phyloP scores from a whole-genome alignment of 108 stramenopile genomes.

The Chaetoceros muelleri region DNA sequence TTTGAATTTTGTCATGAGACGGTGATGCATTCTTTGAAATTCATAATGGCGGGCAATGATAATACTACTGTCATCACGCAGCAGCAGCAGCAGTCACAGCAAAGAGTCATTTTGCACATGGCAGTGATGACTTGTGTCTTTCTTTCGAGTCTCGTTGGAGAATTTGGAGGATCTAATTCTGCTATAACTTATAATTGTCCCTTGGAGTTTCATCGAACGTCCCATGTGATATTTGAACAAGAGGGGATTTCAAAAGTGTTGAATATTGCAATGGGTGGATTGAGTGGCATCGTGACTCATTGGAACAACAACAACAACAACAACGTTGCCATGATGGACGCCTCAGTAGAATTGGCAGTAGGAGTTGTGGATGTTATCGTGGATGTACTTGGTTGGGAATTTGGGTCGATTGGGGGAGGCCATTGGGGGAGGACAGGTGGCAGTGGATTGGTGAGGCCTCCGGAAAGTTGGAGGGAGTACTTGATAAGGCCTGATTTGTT shows the following conservation, averaged over 20 bases:
- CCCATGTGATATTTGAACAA: constrained; percentile 46
- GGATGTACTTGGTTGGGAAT: constrained; percentile 70
- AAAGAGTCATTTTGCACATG: no score
- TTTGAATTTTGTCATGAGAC: neutral
- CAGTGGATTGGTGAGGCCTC: constrained; percentile 38
- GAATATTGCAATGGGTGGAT: no score
- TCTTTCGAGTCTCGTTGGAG: constrained; percentile 42
- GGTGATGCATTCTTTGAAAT: neutral
- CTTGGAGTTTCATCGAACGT: constrained; percentile 58
- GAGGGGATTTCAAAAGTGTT: no score
- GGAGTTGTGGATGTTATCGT: constrained; percentile 37
- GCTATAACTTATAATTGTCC: constrained; percentile 52
- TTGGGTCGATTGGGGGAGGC: constrained; percentile 36
- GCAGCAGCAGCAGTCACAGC: no score
- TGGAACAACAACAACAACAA: constrained; percentile 12
- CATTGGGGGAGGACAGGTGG: constrained; percentile 33
- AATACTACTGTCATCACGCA: no score
- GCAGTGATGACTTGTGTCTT: constrained; percentile 27
- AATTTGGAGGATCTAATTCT: constrained; percentile 59
- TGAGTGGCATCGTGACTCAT: neutral
- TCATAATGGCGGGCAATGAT: neutral
- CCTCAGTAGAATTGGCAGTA: constrained; percentile 21
- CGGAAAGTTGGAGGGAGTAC: constrained; percentile 39
- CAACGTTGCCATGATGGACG: constrained; percentile 18
- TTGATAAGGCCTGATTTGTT: constrained; percentile 58